phyloP scores from a whole-genome alignment of 495 filamentous ascomycete genomes.

The Trypethelium eluteriae region DNA sequence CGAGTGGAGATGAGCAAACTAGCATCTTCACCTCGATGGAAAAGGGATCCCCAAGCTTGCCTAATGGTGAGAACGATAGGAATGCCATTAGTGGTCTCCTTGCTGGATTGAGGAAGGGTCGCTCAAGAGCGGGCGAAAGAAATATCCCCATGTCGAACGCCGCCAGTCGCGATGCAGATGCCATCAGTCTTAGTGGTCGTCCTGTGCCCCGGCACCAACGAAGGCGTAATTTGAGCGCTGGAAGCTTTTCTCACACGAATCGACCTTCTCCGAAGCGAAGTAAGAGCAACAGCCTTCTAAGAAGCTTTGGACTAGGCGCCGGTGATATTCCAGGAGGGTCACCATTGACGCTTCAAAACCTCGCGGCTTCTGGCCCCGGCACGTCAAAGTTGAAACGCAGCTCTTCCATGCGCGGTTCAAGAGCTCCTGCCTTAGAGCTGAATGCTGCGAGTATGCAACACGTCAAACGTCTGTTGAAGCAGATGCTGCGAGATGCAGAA shows the following conservation, averaged over 20 bases:
- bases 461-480: conserved; percentile 72
- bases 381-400: conserved; percentile 64
- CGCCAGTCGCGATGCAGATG: conserved; percentile 54
- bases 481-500: conserved; percentile 69
- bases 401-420: conserved; percentile 73
- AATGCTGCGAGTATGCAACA: conserved; percentile 83
- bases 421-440: conserved; percentile 67
- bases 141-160: conserved; percentile 55
- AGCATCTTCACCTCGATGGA: conserved; percentile 72
- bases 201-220: conserved; percentile 51
- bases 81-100: conserved; percentile 42
- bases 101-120: conserved; percentile 57
- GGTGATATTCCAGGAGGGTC: conserved; percentile 12
- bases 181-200: conserved; percentile 51
- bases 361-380: conserved; percentile 25
- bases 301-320: conserved; percentile 26
- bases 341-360: conserved; percentile 6
- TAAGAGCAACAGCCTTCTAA: conserved; percentile 36
- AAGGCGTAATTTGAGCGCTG: conserved; percentile 67
- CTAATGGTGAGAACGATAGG: conserved; percentile 48
- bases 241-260: conserved; percentile 41
- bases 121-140: conserved; percentile 65
- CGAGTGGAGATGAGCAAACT: conserved; percentile 85
- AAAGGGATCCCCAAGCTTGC: conserved; percentile 31
- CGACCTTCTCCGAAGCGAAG: conserved; percentile 57